phyloP scores from a whole-genome alignment of 2,329 filamentous ascomycete genomes.

The Hansfordia pulvinata region DNA sequence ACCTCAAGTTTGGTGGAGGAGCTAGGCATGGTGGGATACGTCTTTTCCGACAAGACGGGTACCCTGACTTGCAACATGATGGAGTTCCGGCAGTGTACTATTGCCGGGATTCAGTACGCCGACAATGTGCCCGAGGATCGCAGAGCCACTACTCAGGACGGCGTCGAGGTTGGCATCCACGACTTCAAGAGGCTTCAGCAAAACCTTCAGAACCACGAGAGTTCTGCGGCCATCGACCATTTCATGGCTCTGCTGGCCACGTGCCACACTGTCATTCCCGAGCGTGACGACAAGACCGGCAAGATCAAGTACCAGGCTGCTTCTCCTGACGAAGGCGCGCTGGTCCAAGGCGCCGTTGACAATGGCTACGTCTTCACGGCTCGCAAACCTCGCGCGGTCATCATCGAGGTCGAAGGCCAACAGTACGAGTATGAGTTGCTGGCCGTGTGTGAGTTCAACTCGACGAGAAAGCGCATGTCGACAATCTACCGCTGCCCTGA shows the following conservation, averaged over 20 bases:
- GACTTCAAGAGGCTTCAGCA: slow-evolving; percentile 65
- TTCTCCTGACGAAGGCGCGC: slow-evolving; percentile 91
- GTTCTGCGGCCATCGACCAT: slow-evolving; percentile 49
- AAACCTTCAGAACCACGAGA: slow-evolving; percentile 48
- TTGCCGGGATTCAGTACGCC: slow-evolving; percentile 86
- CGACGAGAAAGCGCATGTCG: slow-evolving; percentile 93
- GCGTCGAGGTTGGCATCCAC: slow-evolving; percentile 64
- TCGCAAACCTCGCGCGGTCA: slow-evolving; percentile 77
- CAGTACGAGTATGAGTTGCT: slow-evolving; percentile 78
- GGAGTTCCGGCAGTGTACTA: slow-evolving; percentile 94
- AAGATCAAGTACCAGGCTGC: slow-evolving; percentile 96
- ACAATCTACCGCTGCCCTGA: slow-evolving; percentile 94
- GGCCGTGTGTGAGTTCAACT: slow-evolving; percentile 99
- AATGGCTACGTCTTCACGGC: slow-evolving; percentile 86
- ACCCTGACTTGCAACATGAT: slow-evolving; percentile 97
- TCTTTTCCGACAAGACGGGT: slow-evolving; percentile 96
- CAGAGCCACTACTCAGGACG: slow-evolving; percentile 65
- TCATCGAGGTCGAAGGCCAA: slow-evolving; percentile 62
- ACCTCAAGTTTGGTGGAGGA: slow-evolving; percentile 96
- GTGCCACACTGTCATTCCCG: slow-evolving; percentile 95
- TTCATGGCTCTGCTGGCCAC: slow-evolving; percentile 79
- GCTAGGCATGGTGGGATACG: slow-evolving; percentile 93
- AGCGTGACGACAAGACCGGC: slow-evolving; percentile 63
- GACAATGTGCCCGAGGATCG: slow-evolving; percentile 87
- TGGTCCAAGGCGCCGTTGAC: slow-evolving; percentile 78